phyloP scores from a whole-genome alignment of 2,329 filamentous ascomycete species.

The Fusarium irregulare region DNA sequence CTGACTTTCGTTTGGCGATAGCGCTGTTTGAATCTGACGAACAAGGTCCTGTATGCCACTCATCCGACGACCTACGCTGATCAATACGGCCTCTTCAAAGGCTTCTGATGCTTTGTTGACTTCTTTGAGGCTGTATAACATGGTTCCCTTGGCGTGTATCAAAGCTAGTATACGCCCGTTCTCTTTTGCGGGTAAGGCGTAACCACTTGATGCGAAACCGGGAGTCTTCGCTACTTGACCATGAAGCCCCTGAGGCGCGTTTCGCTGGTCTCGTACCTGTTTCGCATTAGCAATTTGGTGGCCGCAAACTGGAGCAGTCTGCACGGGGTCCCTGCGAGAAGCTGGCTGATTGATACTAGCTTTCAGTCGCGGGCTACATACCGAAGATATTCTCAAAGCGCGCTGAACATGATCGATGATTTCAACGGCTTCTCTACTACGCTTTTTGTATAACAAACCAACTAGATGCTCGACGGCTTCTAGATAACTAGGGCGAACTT shows the following conservation, averaged over 20 bases:
- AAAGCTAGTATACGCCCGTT: constrained; percentile 94
- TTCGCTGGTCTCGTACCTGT: constrained; percentile 43
- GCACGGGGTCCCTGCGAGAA: constrained; percentile 21
- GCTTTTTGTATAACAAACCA: constrained; percentile 84
- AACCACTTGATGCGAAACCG: constrained; percentile 66
- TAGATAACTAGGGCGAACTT: constrained; percentile 85
- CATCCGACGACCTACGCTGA: constrained; percentile 79
- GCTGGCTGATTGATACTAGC: neutral
- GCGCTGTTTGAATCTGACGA: constrained; percentile 76
- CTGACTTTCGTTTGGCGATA: constrained; percentile 57
- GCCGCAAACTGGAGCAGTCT: constrained; percentile 8
- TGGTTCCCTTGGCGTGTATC: constrained; percentile 97
- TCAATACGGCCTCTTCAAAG: constrained; percentile 94
- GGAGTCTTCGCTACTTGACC: constrained; percentile 36
- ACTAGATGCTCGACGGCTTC: constrained; percentile 96
- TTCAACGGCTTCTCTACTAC: constrained; percentile 84
- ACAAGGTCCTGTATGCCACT: constrained; percentile 83
- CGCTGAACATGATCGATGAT: constrained; percentile 88
- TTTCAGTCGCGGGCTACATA: constrained; percentile 15
- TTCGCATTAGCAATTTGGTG: constrained; percentile 40
- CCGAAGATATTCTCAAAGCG: constrained; percentile 65
- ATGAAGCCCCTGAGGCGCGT: constrained; percentile 19
- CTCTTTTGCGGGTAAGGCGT: constrained; percentile 83
- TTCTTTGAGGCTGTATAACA: constrained; percentile 91
- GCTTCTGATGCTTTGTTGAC: constrained; percentile 83